Conservation (phyloP, 129 eudicot species). For the Tanacetum coccineum region DNA sequence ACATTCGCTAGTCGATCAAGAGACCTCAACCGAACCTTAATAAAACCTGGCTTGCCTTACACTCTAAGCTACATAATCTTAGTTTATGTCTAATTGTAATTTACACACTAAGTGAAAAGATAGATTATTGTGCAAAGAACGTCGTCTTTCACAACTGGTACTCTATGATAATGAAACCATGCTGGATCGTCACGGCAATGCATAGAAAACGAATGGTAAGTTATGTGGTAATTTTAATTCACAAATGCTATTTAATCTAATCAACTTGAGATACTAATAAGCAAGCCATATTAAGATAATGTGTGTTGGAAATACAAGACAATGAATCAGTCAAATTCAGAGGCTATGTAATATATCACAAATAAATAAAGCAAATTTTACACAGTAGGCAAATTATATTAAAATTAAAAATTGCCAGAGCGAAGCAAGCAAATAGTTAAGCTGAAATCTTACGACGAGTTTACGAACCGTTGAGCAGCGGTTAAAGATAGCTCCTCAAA, state of each 20-base stretch:
- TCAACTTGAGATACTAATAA: background rate
- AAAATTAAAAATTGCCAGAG: background rate
- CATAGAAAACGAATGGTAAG: background rate
- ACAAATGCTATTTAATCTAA: background rate
- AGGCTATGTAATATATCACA: slow-evolving; percentile 6
- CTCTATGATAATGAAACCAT: background rate
- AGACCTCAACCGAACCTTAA: no score
- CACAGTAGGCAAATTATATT: no score
- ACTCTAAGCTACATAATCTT: no score
- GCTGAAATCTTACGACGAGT: slow-evolving; percentile 31
- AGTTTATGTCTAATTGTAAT: no score
- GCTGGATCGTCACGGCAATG: background rate
- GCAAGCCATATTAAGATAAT: background rate
- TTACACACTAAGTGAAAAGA: no score
- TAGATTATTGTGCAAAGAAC: no score
- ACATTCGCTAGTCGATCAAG: no score
- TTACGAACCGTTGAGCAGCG: slow-evolving; percentile 56
- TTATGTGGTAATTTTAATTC: background rate
- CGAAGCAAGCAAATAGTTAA: slow-evolving; percentile 5
- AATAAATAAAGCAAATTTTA: slow-evolving; percentile 7
- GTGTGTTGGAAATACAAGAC: background rate
- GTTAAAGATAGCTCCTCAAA: slow-evolving; percentile 65
- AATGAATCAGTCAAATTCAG: background rate
- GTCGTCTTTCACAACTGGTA: no score
- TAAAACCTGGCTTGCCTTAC: no score